A percentile compares a stretch with the other conserved stretches of the same genome.
These are phyloP conservation scores for Scedosporium dehoogii DNA, from an alignment of 2,329 filamentous ascomycete genomes.

Conservation along the genomic window DNA sequence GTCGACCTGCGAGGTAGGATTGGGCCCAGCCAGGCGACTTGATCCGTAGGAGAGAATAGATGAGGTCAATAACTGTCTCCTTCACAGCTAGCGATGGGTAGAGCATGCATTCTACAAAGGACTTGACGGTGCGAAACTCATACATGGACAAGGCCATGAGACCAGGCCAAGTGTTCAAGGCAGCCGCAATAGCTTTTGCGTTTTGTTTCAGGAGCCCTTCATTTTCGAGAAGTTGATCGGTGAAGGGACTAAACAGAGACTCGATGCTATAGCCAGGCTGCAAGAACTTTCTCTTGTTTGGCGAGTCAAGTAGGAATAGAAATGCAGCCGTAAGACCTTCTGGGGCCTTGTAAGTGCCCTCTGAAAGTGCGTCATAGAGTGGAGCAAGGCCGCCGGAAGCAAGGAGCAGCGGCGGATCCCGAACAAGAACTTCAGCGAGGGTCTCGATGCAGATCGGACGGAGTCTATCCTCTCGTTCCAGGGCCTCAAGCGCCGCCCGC, in stretches of 20 bases:
- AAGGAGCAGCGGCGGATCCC: conserved; percentile 71
- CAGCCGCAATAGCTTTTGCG: conserved; percentile 81
- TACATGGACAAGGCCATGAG: conserved; percentile 83
- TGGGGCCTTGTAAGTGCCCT: conserved; percentile 85
- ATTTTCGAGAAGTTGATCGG: conserved; percentile 60
- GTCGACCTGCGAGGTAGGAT: conserved; percentile 83
- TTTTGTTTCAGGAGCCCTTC: conserved; percentile 67
- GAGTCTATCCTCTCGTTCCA: conserved; percentile 75
- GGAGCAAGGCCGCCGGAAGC: conserved; percentile 76
- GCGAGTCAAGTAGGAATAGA: conserved; percentile 79
- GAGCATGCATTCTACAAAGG: conserved; percentile 58
- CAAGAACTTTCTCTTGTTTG: conserved; percentile 70
- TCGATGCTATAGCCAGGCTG: conserved; percentile 84
- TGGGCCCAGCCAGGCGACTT: conserved; percentile 93
- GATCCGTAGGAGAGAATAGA: conserved; percentile 74
- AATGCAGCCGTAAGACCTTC: conserved; percentile 84
- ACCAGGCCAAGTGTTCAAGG: conserved; percentile 89
- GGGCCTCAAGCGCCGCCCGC: conserved; percentile 49
- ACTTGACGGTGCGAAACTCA: conserved; percentile 73
- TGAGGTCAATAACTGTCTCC: conserved; percentile 77
- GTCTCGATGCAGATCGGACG: conserved; percentile 89
- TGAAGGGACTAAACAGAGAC: conserved; percentile 83
- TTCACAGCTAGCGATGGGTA: conserved; percentile 45
- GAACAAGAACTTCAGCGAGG: conserved; percentile 79
- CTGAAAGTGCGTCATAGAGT: conserved; percentile 82